Conservation (phyloP, 169 alveolate species). For the Perkinsus marinus region DNA sequence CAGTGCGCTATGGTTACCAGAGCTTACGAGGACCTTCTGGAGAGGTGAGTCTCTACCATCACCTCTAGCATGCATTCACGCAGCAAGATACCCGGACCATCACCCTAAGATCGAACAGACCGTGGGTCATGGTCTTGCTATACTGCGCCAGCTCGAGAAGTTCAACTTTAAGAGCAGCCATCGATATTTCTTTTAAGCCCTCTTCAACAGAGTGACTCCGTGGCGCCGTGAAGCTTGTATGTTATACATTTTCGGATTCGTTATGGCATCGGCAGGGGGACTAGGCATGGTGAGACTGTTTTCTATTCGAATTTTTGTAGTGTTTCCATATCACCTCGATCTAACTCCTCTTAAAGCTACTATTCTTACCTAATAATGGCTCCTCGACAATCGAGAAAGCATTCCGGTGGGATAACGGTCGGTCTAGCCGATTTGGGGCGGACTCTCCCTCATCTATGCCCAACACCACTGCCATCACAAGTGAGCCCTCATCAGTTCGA, state of each 20-base stretch:
- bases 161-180: slow-evolving; percentile 3
- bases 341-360: background rate
- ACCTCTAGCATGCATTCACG: background rate
- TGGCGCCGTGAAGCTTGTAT: background rate
- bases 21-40: background rate
- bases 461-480: background rate
- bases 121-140: slow-evolving; percentile 5
- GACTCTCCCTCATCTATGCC: background rate
- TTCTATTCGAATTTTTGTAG: background rate
- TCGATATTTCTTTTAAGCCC: background rate
- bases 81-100: background rate
- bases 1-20: background rate
- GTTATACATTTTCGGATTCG: background rate
- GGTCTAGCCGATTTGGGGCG: background rate
- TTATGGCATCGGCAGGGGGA: background rate
- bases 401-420: background rate
- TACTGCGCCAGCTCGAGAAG: background rate
- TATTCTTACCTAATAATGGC: background rate
- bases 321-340: background rate
- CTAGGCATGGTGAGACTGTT: background rate
- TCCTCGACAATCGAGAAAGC: background rate
- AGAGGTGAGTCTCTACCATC: background rate
- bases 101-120: slow-evolving; percentile 5
- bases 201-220: background rate
- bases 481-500: background rate